A percentile compares a stretch with the other conserved stretches of the same genome.
phyloP scores from a whole-genome alignment of 257 asterid species.

The Solanum bukasovii region DNA sequence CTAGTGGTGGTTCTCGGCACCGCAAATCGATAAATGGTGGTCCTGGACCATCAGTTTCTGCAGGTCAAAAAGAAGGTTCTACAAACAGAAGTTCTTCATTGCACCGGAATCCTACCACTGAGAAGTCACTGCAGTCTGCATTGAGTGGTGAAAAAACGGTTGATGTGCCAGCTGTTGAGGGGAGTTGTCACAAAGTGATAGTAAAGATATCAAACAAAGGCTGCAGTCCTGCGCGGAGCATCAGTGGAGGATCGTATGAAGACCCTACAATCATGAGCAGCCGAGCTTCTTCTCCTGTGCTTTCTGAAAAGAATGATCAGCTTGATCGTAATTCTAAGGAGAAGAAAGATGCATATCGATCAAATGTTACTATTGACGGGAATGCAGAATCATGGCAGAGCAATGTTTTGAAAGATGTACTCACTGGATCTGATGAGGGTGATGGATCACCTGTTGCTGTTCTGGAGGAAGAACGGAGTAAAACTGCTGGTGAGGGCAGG shows the following conservation, averaged over 20 bases:
- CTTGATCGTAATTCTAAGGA: slow-evolving; percentile 17
- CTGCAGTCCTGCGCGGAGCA: slow-evolving; percentile 26
- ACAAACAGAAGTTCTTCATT: slow-evolving; percentile 19
- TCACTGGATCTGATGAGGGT: slow-evolving; percentile 20
- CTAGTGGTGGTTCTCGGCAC: slow-evolving; percentile 18
- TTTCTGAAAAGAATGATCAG: slow-evolving; percentile 24
- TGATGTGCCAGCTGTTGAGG: slow-evolving; percentile 16
- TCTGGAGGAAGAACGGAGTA: slow-evolving; percentile 18
- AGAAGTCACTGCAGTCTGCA: slow-evolving; percentile 25
- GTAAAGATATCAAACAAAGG: slow-evolving; percentile 27
- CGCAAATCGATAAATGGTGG: slow-evolving; percentile 16
- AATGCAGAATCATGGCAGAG: slow-evolving; percentile 22
- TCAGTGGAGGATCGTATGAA: slow-evolving; percentile 24
- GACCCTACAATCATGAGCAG: slow-evolving; percentile 24
- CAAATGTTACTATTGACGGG: slow-evolving; percentile 9
- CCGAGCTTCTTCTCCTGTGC: slow-evolving; percentile 32
- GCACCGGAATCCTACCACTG: slow-evolving; percentile 17
- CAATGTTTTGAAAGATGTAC: slow-evolving; percentile 16
- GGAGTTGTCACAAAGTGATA: slow-evolving; percentile 28
- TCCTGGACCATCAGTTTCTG: slow-evolving; percentile 16
- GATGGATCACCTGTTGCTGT: slow-evolving; percentile 20
- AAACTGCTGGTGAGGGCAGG: slow-evolving; percentile 13
- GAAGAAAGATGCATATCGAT: slow-evolving; percentile 13
- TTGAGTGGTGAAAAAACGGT: slow-evolving; percentile 11
- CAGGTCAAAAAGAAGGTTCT: slow-evolving; percentile 23